Evolutionary conservation across 257 asterid species (phyloP).

Genomic region (Cruciata laevipes): DNA sequence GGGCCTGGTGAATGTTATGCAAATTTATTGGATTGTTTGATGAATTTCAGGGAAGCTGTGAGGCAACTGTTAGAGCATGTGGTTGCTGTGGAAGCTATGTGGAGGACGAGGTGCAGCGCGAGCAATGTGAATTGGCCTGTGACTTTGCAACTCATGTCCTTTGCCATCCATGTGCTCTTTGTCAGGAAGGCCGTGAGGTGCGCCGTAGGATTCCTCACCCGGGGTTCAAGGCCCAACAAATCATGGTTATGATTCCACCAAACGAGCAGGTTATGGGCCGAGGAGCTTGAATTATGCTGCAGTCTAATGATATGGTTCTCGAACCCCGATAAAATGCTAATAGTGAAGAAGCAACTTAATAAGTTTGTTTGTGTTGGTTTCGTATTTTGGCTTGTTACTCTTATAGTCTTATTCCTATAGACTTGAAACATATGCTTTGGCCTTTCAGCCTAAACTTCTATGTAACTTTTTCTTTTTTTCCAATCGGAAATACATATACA

Average conservation of each 20-base stretch:
- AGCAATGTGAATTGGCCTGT: slow-evolving; percentile 73
- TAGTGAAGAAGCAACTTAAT: not conserved
- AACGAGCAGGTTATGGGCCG: slow-evolving; percentile 79
- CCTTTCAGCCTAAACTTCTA: too few relatives aligned
- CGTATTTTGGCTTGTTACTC: not conserved
- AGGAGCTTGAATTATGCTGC: slow-evolving; percentile 14
- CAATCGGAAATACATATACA: too few relatives aligned
- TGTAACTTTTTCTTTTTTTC: too few relatives aligned
- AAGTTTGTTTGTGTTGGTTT: not conserved
- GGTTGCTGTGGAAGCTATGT: slow-evolving; percentile 56
- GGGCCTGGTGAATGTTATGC: not conserved
- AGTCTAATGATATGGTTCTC: not conserved
- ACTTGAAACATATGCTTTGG: not conserved
- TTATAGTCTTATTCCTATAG: too few relatives aligned
- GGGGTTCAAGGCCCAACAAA: slow-evolving; percentile 52
- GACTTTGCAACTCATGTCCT: slow-evolving; percentile 77
- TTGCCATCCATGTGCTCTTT: slow-evolving; percentile 87
- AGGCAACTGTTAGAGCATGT: slow-evolving; percentile 55
- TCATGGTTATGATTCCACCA: slow-evolving; percentile 72
- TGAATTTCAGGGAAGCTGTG: slow-evolving; percentile 72
- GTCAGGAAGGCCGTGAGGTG: slow-evolving; percentile 95
- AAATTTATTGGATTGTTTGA: not conserved
- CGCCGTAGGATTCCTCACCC: slow-evolving; percentile 97
- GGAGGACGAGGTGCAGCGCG: slow-evolving; percentile 69
- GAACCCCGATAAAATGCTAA: not conserved